These are phyloP conservation scores for Termitomyces sp. DNA, from an alignment of 768 basidiomycete species.

Conservation along the genomic window DNA sequence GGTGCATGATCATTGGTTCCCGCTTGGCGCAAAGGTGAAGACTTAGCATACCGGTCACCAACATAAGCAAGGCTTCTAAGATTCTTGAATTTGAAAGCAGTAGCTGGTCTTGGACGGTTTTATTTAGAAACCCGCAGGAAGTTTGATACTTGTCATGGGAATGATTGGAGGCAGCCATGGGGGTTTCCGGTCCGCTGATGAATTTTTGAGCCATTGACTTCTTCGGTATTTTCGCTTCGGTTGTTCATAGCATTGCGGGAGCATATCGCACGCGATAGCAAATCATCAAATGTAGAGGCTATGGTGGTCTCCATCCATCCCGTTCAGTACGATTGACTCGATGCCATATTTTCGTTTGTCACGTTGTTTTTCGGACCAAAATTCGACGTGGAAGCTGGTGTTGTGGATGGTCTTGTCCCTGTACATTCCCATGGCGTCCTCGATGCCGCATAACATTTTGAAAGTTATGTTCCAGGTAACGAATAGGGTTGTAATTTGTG, in stretches of 20 bases:
- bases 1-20: too few relatives aligned
- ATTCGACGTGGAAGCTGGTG: constrained; percentile 59
- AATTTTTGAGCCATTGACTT: constrained; percentile 34
- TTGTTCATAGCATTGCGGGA: too few relatives aligned
- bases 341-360: constrained; percentile 64
- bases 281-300: constrained; percentile 60
- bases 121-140: too few relatives aligned
- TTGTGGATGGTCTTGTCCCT: constrained; percentile 59
- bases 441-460: background rate
- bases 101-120: too few relatives aligned
- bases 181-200: constrained; percentile 51
- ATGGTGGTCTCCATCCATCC: constrained; percentile 60
- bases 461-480: constrained; percentile 38
- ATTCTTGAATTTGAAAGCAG: too few relatives aligned
- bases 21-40: too few relatives aligned
- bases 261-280: constrained; percentile 59
- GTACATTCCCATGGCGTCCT: constrained; percentile 28
- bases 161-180: constrained; percentile 55
- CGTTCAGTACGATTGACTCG: constrained; percentile 70
- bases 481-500: constrained; percentile 55
- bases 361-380: constrained; percentile 61
- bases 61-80: too few relatives aligned
- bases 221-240: constrained; percentile 58
- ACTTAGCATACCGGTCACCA: too few relatives aligned
- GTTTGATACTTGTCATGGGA: constrained; percentile 39